Conservation (phyloP, 805 yeast genomes). For the Kuraishia capsulata region DNA sequence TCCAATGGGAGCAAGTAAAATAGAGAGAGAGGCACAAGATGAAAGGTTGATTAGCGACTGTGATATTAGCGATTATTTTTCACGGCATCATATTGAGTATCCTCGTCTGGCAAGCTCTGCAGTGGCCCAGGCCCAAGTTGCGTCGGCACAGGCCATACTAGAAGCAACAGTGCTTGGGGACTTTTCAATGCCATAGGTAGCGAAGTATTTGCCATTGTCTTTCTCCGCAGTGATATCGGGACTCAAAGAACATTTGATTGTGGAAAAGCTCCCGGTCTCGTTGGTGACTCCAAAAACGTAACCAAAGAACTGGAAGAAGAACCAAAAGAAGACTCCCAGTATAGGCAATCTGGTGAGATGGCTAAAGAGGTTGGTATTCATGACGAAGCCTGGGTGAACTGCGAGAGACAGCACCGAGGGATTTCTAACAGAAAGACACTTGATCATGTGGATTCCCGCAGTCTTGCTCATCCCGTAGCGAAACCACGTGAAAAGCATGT, state of each 20-base stretch:
- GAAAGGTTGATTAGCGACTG: too few relatives aligned
- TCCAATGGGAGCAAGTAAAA: too few relatives aligned
- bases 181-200: conserved; percentile 48
- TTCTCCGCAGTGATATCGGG: conserved; percentile 34
- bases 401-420: conserved; percentile 57
- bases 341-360: conserved; percentile 75
- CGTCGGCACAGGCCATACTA: conserved; percentile 50
- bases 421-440: conserved; percentile 52
- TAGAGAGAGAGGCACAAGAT: too few relatives aligned
- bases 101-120: conserved; percentile 50
- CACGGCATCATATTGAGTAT: conserved; percentile 13
- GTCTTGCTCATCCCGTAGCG: conserved; percentile 73
- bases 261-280: conserved; percentile 63
- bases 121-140: conserved; percentile 77
- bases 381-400: conserved; percentile 82
- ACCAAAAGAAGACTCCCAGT: conserved; percentile 69
- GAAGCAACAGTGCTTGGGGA: conserved; percentile 51
- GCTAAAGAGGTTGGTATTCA: conserved; percentile 67
- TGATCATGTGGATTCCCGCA: conserved; percentile 66
- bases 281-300: conserved; percentile 60
- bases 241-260: conserved; percentile 54
- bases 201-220: conserved; percentile 64
- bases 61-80: too few relatives aligned
- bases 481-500: conserved; percentile 65
- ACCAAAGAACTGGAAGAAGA: conserved; percentile 61